phyloP scores from a whole-genome alignment of 2,329 filamentous ascomycete species.

The Ophiosphaerella narmari region DNA sequence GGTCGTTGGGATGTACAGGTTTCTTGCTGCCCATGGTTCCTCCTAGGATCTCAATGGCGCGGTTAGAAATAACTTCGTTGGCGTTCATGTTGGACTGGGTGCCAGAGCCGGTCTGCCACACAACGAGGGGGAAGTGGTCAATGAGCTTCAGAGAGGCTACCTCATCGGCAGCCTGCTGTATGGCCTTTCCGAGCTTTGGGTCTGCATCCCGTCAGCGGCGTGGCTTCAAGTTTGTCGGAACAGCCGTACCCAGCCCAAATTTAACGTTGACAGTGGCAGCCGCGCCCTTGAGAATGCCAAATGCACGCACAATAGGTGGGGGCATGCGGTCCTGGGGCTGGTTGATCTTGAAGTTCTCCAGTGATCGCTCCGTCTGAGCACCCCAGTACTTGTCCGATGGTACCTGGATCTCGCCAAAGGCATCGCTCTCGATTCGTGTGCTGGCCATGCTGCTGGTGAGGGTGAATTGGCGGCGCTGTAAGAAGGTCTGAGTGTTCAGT shows the following conservation, averaged over 20 bases:
- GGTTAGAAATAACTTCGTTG: slow-evolving; percentile 99
- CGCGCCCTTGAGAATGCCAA: slow-evolving; percentile 96
- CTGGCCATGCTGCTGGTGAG: slow-evolving; percentile 43
- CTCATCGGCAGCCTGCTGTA: slow-evolving; percentile 91
- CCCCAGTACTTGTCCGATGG: slow-evolving; percentile 96
- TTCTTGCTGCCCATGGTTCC: slow-evolving; percentile 95
- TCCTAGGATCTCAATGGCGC: slow-evolving; percentile 95
- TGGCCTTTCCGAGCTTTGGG: slow-evolving; percentile 86
- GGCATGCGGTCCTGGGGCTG: slow-evolving; percentile 99
- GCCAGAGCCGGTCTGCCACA: slow-evolving; percentile 98
- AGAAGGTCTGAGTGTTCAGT: slow-evolving; percentile 19
- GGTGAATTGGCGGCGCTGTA: slow-evolving; percentile 38
- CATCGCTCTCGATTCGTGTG: slow-evolving; percentile 89
- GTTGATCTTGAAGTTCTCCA: slow-evolving; percentile 99
- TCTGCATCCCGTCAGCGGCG: slow-evolving; percentile 57
- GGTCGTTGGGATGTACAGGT: slow-evolving; percentile 98
- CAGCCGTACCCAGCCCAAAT: slow-evolving; percentile 76
- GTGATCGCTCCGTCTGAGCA: slow-evolving; percentile 92
- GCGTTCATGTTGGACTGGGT: slow-evolving; percentile 99
- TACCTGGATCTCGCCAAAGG: slow-evolving; percentile 96
- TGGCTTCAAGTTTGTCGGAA: background rate
- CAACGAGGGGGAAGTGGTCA: slow-evolving; percentile 97
- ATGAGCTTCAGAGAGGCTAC: slow-evolving; percentile 91
- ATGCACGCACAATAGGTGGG: slow-evolving; percentile 85
- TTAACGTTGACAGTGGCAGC: slow-evolving; percentile 95